Conservation (phyloP, 2,329 filamentous ascomycete species). For the Tolypocladium tropicale region DNA sequence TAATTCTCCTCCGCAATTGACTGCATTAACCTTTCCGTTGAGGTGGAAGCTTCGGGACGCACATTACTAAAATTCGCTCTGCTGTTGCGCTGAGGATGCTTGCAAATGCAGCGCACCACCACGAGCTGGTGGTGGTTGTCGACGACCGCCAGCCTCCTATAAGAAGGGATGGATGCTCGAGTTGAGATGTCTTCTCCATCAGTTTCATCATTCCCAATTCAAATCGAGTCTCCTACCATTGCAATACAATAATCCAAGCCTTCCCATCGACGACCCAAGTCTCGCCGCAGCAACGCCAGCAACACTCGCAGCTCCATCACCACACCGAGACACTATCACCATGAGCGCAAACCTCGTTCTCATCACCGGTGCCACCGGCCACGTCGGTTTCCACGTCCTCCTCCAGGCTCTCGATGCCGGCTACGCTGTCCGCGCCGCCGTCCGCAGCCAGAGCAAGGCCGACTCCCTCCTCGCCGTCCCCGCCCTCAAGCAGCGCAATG, state of each 20-base stretch:
- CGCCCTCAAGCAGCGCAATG: constrained; percentile 1
- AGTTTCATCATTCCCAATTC: neutral
- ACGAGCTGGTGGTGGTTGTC: neutral
- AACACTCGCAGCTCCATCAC: neutral
- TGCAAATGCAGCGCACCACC: neutral
- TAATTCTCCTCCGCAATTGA: neutral
- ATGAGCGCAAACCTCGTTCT: constrained; percentile 7
- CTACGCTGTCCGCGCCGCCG: constrained; percentile 17
- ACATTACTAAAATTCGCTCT: neutral
- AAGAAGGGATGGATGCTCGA: neutral
- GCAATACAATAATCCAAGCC: neutral
- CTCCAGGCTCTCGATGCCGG: constrained; percentile 12
- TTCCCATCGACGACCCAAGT: neutral
- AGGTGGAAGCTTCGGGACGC: neutral
- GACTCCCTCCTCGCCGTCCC: constrained; percentile 4
- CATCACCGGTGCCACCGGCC: constrained; percentile 20
- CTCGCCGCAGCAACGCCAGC: neutral
- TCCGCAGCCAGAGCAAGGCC: constrained; percentile 12
- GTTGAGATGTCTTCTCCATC: neutral
- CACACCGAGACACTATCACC: neutral
- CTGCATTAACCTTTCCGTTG: neutral
- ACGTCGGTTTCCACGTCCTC: constrained; percentile 18
- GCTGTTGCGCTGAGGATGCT: neutral
- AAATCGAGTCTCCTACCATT: neutral
- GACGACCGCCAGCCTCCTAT: neutral